Conservation (phyloP, 2,329 filamentous ascomycete species). For the Alternaria sp. region DNA sequence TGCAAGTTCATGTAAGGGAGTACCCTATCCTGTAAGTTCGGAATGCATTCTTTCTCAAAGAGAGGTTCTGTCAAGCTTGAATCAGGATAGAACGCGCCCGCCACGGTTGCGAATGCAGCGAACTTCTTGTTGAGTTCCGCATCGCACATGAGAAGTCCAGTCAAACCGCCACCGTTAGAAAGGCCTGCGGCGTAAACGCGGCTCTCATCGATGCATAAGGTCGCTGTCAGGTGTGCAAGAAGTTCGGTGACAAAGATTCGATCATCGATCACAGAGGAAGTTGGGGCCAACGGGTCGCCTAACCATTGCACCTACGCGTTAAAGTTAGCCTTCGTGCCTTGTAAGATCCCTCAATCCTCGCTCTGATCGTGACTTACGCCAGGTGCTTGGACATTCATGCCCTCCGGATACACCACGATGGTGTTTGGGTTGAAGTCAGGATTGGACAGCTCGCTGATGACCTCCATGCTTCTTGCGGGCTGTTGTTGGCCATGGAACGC, state of each 20-base stretch:
- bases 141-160: conserved; percentile 56
- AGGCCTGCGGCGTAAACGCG: conserved; percentile 57
- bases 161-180: conserved; percentile 61
- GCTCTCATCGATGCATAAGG: conserved; percentile 53
- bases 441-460: conserved; percentile 26
- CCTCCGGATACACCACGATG: conserved; percentile 32
- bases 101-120: conserved; percentile 57
- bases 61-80: conserved; percentile 21
- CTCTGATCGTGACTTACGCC: conserved; percentile 17
- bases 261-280: conserved; percentile 48
- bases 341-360: neutral
- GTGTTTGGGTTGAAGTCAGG: conserved; percentile 23
- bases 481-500: conserved; percentile 28
- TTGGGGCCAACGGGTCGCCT: conserved; percentile 47
- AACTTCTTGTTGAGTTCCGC: conserved; percentile 48
- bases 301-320: conserved; percentile 44
- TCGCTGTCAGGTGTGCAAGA: conserved; percentile 43
- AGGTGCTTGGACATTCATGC: conserved; percentile 20
- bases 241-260: conserved; percentile 53
- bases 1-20: conserved; percentile 31
- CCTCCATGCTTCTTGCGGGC: conserved; percentile 28
- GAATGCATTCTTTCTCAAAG: conserved; percentile 21
- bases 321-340: neutral
- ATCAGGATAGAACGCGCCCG: conserved; percentile 53
- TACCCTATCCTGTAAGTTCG: neutral